Base-by-base conservation (phyloP, 2,329 filamentous ascomycete genomes). In the Tetracladium maxilliforme region DNA sequence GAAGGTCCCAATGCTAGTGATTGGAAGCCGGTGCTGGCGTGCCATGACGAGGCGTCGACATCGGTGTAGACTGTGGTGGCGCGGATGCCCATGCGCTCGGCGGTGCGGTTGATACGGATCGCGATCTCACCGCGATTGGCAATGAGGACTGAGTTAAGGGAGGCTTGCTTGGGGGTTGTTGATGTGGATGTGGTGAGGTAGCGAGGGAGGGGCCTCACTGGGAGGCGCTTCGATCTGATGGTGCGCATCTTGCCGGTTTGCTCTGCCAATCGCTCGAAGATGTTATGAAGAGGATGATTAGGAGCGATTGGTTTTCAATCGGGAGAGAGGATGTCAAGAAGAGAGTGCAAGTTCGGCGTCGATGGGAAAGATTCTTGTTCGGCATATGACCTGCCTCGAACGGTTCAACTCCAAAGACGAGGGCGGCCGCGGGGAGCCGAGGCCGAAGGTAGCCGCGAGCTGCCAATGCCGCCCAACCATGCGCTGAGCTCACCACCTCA, bases 91-190 rank as follows among this genome's bases (percentile, higher is more conserved):
- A 93, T 78, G 34, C 78, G 71, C 25, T 80, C 65, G 17, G 90
- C 90, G 13, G 90, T 98, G 37, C 75, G 71, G 37, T 86, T 79
- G 37, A 98, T 90, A 38, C 90, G 80, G 47, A 98, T 64, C 24
- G 90, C 90, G 40, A 98, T 98, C 54, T 98, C 90, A 40, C 90
- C 90, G 39, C 90, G 76, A 49, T 98, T 98, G 27, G 90, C 90
- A 46, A 98, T 95, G 14, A 98, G 65, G 21, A 95, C 79, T 7
- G 84, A 92, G 28, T 71, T 73, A 37, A 75, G 68, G 9, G 18
- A 19, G n/a, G n/a, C n/a, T n/a, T n/a, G n/a, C n/a, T n/a, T n/a
- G 16, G 68, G 63, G 10, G 56, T 61, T 23, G 28, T 19, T 7
- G 25, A 8, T 10, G 23, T n/a, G 16, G 17, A n/a, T 11, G 24